phyloP scores from a whole-genome alignment of 176 grass and related monocot genomes.

The Chloris gayana region DNA sequence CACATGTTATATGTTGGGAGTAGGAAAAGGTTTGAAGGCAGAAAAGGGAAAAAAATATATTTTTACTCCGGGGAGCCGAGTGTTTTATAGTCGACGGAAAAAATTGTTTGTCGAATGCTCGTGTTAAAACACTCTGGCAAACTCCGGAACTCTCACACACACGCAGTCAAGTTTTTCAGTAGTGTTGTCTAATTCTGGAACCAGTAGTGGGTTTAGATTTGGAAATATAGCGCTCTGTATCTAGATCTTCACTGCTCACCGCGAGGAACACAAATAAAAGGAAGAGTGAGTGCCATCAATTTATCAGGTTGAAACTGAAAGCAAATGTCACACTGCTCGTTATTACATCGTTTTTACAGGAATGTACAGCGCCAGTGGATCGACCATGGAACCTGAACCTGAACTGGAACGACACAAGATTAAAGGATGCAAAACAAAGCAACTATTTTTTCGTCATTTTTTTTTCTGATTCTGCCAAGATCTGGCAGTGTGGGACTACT shows the following conservation, averaged over 20 bases:
- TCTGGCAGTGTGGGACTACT: background rate
- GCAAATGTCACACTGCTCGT: background rate
- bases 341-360: conserved; percentile 23
- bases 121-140: too few relatives aligned
- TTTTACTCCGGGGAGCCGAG: too few relatives aligned
- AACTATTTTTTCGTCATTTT: background rate
- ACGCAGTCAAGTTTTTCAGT: too few relatives aligned
- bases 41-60: too few relatives aligned
- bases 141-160: too few relatives aligned
- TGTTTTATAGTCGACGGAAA: too few relatives aligned
- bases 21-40: too few relatives aligned
- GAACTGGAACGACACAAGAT: background rate
- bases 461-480: background rate
- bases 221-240: too few relatives aligned
- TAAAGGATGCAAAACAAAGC: background rate
- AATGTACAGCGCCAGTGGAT: background rate
- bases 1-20: too few relatives aligned
- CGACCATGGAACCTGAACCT: background rate
- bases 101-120: too few relatives aligned
- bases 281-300: background rate
- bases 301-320: background rate
- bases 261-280: background rate
- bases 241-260: background rate
- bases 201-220: too few relatives aligned
- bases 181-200: too few relatives aligned